Evolutionary conservation across 208 protist genomes (phyloP).

Genomic region (Crithidia mellificae): DNA sequence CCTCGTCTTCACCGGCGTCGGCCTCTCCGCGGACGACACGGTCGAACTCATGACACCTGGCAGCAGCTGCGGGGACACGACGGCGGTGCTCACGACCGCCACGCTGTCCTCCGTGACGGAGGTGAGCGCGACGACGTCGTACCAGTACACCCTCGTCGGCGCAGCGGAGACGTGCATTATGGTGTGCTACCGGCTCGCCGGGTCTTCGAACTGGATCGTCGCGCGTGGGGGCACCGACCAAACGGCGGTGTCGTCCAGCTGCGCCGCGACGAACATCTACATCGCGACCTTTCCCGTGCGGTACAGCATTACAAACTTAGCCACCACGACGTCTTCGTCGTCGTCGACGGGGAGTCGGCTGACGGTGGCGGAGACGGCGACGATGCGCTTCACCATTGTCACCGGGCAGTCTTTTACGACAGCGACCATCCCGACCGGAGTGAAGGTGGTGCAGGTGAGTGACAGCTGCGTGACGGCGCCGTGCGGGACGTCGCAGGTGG

Average conservation of each 20-base stretch:
- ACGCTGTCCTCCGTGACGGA: constrained; percentile 40
- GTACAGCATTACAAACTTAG: constrained; percentile 44
- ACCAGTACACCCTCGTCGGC: constrained; percentile 71
- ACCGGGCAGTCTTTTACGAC: constrained; percentile 32
- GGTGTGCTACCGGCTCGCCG: constrained; percentile 69
- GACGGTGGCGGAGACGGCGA: constrained; percentile 62
- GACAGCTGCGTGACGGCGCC: constrained; percentile 58
- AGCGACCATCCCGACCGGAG: constrained; percentile 26
- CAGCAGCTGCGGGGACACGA: constrained; percentile 32
- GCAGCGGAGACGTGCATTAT: constrained; percentile 55
- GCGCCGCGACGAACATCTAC: constrained; percentile 55
- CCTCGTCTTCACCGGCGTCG: constrained; percentile 60
- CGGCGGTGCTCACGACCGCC: constrained; percentile 28
- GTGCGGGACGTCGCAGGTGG: constrained; percentile 39
- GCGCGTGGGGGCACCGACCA: constrained; percentile 22
- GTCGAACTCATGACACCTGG: constrained; percentile 49
- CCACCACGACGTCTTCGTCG: background rate
- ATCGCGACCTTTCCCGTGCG: constrained; percentile 62
- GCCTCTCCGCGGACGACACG: constrained; percentile 50
- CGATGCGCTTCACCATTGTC: constrained; percentile 42
- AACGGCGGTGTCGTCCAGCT: constrained; percentile 34
- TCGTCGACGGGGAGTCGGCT: constrained; percentile 14
- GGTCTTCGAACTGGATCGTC: constrained; percentile 51
- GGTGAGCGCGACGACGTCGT: constrained; percentile 40
- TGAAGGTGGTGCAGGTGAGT: constrained; percentile 65